Evolutionary conservation across 306 rosid species (phyloP), one percentile per base, ranked within the genome.

Genomic region (Urtica urens): DNA sequence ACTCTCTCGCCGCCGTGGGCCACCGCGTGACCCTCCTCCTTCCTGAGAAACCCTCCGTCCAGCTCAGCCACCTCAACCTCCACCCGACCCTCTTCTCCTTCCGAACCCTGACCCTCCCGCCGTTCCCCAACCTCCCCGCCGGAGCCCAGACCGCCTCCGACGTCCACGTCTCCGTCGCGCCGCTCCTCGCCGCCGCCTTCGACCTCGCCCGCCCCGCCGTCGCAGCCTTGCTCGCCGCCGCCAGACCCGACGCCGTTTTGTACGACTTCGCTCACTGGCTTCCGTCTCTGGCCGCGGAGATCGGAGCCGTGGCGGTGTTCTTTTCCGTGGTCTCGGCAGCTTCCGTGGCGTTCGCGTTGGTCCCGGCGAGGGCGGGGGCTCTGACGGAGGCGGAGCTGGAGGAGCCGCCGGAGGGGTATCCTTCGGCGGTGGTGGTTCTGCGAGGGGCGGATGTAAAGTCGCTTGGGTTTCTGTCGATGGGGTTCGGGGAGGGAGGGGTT

Each of bases 1-100:
- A 83, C 82, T 74, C 76, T 49, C 79, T 80, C 12, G 90, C 84
- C 21, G 38, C 60, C 18, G 65, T 64, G 38, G 77, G 75, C 51
- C 78, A 74, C 23, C 23, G 0, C 33, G 44, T 71, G 53, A 17
- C 73, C 0, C 26, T 55, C 38, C 13, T 81, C 3, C n/a, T 60
- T 0, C 85, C 92, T 4, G 19, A 21, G 0, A 77, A 74, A 30
- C 68, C 73, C 4, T 44, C 10, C 1, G 13, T 43, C 18, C 63
- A 49, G 20, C 34, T 74, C 2, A 65, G 62, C 2, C 58, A 53
- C 41, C 62, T 60, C 0, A 66, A 63, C 14, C 69, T 12, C 30
- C 25, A 51, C 39, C 81, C 79, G 4, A 3, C 58, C 18, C 82
- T 77, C 45, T 50, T 81, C 51, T 5, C 60, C 45, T 81, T 77